phyloP scores from a whole-genome alignment of 441 rosid species.

The Corymbia citriodora region DNA sequence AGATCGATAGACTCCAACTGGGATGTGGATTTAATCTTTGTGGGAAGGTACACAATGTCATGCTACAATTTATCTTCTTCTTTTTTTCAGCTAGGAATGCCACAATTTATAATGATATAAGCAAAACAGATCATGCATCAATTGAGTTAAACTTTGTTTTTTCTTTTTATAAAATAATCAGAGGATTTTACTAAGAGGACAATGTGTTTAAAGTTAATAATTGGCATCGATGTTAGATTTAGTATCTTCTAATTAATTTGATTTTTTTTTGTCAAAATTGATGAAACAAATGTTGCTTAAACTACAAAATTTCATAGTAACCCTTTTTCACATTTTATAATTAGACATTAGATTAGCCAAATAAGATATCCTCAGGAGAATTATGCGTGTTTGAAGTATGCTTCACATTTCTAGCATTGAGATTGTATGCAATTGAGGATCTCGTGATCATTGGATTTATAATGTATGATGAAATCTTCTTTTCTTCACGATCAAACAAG shows the following conservation, averaged over 20 bases:
- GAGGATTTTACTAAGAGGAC: not conserved
- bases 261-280: not conserved
- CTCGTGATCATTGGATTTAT: rapidly evolving
- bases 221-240: not conserved
- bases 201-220: not conserved
- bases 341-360: not conserved
- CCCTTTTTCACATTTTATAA: not conserved
- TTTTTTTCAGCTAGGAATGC: not conserved
- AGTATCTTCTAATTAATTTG: too few species aligned
- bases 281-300: not conserved
- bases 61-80: not conserved
- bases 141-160: too few species aligned
- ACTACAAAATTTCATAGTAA: not conserved
- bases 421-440: rapidly evolving
- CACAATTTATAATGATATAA: too few species aligned
- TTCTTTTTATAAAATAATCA: not conserved
- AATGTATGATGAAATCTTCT: not conserved
- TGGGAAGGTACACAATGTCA: slow-evolving; percentile 12
- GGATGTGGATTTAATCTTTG: slow-evolving; percentile 31
- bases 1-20: slow-evolving; percentile 23
- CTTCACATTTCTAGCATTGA: not conserved
- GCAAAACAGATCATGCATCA: too few species aligned
- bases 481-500: not conserved
- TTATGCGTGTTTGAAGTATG: not conserved
- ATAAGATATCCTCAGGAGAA: not conserved